Evolutionary conservation across 768 basidiomycete genomes (phyloP), one percentile per base, ranked within the genome.

Genomic region (Amanita pallidorosea): DNA sequence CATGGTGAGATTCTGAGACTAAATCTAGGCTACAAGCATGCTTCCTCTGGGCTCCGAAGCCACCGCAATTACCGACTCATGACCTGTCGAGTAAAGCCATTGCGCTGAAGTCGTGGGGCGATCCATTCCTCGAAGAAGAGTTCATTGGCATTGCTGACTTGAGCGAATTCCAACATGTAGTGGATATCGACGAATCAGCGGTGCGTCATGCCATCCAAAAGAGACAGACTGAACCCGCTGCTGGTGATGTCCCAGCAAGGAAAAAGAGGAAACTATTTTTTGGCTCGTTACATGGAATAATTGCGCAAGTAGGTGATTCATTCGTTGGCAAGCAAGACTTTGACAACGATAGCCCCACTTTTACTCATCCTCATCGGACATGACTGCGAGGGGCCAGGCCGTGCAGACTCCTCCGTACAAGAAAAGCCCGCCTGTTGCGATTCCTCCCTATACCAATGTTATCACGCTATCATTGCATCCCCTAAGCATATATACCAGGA

Each of bases 251-350:
- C 15, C 55, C 42, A 27, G 58, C 61, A 11, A 31, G 44, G 2
- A 73, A 71, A 57, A 65, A 59, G 37, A 60, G 58, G 47, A 70
- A 66, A 42, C 48, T 73, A 11, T 66, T 71, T 48, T 37, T 51
- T n/a, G 60, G 59, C 3, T 61, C 67, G 2, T 60, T 78, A 29
- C 57, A 67, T 49, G 55, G 60, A 37, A 46, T 70, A 31, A 67
- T 80, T 49, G 71, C 76, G 15, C 72, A 72, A 65, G 79, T 79
- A 47, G n/a, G 9, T 22, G 47, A 48, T 58, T 56, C n/a, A 57
- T 56, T 51, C 60, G 58, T 57, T 51, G 55, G 53, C 48, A 52
- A 35, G 22, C 42, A 47, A 51, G 20, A 60, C 49, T 36, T 53
- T n/a, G 29, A 56, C 51, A 45, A 45, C 37, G 12, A 27, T 40